Evolutionary conservation across 2,329 filamentous ascomycete genomes (phyloP).

Genomic region (Fusarium tupiense): DNA sequence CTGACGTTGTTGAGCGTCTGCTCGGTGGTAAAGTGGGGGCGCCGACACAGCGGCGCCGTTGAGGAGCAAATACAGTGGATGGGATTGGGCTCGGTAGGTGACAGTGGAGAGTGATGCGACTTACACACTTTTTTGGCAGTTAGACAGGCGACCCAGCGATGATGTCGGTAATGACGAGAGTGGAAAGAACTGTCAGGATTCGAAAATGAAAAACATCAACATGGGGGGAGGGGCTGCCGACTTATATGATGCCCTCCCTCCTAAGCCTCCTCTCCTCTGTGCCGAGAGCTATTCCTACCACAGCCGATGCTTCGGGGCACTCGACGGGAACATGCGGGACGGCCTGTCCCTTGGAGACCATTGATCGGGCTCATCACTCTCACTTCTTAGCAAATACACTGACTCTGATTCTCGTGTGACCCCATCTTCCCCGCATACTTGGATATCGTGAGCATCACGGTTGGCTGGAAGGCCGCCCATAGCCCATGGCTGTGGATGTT

Average conservation of each 20-base stretch:
- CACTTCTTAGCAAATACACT: constrained; percentile 29
- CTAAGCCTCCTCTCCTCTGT: constrained; percentile 39
- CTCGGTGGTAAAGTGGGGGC: constrained; percentile 44
- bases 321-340: constrained; percentile 49
- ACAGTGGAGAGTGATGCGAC: constrained; percentile 37
- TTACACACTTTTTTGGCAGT: constrained; percentile 38
- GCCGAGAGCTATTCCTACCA: constrained; percentile 44
- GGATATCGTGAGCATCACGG: constrained; percentile 39
- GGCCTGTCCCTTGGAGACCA: constrained; percentile 27
- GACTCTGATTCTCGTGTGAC: constrained; percentile 42
- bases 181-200: constrained; percentile 21
- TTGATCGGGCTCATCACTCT: constrained; percentile 33
- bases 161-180: constrained; percentile 37
- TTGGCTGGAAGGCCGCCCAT: constrained; percentile 31
- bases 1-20: constrained; percentile 35
- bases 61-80: constrained; percentile 29
- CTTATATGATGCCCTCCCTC: constrained; percentile 35
- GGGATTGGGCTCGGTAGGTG: constrained; percentile 35
- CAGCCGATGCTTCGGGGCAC: constrained; percentile 42
- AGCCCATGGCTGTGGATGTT: constrained; percentile 28
- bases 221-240: constrained; percentile 28
- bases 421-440: constrained; percentile 43
- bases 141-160: constrained; percentile 33
- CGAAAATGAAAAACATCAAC: constrained; percentile 14
- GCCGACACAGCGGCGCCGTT: constrained; percentile 26